Evolutionary conservation across 2,329 filamentous ascomycete genomes (phyloP).

Genomic region (Aotearoamyces nothofagi): DNA sequence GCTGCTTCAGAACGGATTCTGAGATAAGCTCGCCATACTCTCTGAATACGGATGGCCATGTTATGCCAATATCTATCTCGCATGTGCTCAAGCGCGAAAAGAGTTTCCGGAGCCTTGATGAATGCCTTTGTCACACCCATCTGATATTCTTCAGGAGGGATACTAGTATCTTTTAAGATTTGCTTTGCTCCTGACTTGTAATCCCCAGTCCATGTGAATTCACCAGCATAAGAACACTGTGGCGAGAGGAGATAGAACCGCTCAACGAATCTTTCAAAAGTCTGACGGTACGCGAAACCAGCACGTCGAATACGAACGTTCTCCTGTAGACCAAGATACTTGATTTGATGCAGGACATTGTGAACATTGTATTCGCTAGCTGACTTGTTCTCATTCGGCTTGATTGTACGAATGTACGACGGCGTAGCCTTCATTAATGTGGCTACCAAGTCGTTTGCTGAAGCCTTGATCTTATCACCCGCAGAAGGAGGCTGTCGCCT

Average conservation of each 20-base stretch:
- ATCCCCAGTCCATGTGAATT: constrained; percentile 91
- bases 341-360: constrained; percentile 96
- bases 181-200: constrained; percentile 77
- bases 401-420: constrained; percentile 97
- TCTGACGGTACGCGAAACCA: constrained; percentile 92
- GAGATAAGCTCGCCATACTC: constrained; percentile 92
- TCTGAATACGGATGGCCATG: constrained; percentile 95
- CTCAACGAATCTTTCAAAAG: constrained; percentile 96
- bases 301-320: constrained; percentile 95
- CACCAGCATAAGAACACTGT: constrained; percentile 88
- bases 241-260: constrained; percentile 92
- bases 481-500: constrained; percentile 86
- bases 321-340: constrained; percentile 97
- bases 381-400: constrained; percentile 98
- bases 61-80: constrained; percentile 98
- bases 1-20: constrained; percentile 87
- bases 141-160: constrained; percentile 90
- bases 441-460: constrained; percentile 85
- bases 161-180: constrained; percentile 92
- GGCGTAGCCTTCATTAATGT: constrained; percentile 96
- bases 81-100: constrained; percentile 96
- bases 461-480: constrained; percentile 88
- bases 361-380: constrained; percentile 79
- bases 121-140: constrained; percentile 96
- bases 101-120: constrained; percentile 92